Conservation (phyloP, 352 stramenopile species). For the Phytophthora melonis region DNA sequence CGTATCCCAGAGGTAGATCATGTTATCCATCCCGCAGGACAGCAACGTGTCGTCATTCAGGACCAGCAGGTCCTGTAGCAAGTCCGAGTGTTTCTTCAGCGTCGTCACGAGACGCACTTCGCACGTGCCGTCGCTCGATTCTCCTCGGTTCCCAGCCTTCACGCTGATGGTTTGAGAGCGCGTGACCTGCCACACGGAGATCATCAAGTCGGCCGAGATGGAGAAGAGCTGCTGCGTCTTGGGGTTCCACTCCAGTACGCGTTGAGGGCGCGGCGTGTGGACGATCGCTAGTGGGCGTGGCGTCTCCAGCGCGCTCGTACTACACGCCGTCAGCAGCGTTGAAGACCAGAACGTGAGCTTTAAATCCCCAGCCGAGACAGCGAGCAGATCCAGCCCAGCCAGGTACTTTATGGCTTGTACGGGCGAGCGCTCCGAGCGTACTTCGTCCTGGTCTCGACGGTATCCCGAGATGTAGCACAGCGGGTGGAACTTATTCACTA, state of each 20-base stretch:
- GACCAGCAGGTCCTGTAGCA: slow-evolving; percentile 78
- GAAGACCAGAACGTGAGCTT: slow-evolving; percentile 85
- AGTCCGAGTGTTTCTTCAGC: slow-evolving; percentile 74
- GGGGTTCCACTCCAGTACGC: slow-evolving; percentile 77
- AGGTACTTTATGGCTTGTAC: slow-evolving; percentile 82
- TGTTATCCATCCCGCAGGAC: slow-evolving; percentile 80
- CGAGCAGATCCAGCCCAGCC: slow-evolving; percentile 62
- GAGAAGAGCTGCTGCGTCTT: slow-evolving; percentile 66
- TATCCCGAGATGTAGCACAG: slow-evolving; percentile 76
- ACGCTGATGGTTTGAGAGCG: slow-evolving; percentile 26
- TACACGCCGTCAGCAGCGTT: slow-evolving; percentile 67
- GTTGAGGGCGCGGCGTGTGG: slow-evolving; percentile 71
- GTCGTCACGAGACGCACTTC: slow-evolving; percentile 62
- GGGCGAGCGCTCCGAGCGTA: slow-evolving; percentile 77
- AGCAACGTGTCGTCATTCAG: slow-evolving; percentile 77
- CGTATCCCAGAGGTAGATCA: slow-evolving; percentile 82
- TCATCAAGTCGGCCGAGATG: slow-evolving; percentile 76
- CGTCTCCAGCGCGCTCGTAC: slow-evolving; percentile 68
- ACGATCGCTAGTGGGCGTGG: slow-evolving; percentile 70
- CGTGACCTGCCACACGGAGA: slow-evolving; percentile 69
- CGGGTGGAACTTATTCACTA: slow-evolving; percentile 81
- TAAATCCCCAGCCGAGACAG: slow-evolving; percentile 75
- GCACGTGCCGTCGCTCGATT: slow-evolving; percentile 50
- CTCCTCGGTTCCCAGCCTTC: slow-evolving; percentile 28
- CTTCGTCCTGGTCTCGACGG: slow-evolving; percentile 77